Conservation (phyloP, 257 asterid genomes). For the Ilex aquifolium region DNA sequence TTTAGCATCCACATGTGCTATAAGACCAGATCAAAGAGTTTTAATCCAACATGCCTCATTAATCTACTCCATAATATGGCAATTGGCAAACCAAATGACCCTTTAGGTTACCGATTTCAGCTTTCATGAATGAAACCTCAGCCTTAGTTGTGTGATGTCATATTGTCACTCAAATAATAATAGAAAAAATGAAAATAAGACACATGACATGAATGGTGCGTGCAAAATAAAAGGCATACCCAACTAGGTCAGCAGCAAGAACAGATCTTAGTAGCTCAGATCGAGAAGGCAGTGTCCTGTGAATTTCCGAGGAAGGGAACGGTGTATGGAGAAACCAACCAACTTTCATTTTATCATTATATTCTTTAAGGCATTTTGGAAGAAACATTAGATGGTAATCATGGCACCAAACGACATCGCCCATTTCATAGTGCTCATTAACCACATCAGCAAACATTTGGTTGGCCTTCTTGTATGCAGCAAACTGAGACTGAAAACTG, state of each 20-base stretch:
- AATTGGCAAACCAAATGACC: too few species aligned
- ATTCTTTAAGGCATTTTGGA: constrained; percentile 72
- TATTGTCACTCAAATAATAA: too few species aligned
- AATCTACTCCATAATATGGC: too few species aligned
- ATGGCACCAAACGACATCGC: constrained; percentile 92
- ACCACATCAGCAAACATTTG: constrained; percentile 88
- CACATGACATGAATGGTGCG: background rate
- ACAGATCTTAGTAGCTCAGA: constrained; percentile 79
- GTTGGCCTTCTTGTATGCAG: constrained; percentile 80
- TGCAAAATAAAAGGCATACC: constrained; percentile 37
- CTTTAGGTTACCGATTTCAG: too few species aligned
- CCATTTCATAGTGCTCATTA: constrained; percentile 69
- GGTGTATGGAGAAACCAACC: constrained; percentile 98
- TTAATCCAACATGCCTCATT: too few species aligned
- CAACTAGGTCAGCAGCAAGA: constrained; percentile 87
- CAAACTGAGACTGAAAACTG: constrained; percentile 82
- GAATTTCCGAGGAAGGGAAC: constrained; percentile 83
- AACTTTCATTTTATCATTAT: constrained; percentile 66
- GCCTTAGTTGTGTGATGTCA: too few species aligned
- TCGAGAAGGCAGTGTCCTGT: constrained; percentile 78
- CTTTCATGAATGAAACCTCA: too few species aligned
- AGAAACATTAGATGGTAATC: constrained; percentile 91
- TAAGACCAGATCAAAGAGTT: too few species aligned
- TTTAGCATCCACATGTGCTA: too few species aligned
- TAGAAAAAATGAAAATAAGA: background rate